Percentiles rank a stretch among this genome's conserved stretches.
Evolutionary conservation across 1,284 basidiomycete species (phyloP).

Genomic region (Lignosus rhinocerotis): DNA sequence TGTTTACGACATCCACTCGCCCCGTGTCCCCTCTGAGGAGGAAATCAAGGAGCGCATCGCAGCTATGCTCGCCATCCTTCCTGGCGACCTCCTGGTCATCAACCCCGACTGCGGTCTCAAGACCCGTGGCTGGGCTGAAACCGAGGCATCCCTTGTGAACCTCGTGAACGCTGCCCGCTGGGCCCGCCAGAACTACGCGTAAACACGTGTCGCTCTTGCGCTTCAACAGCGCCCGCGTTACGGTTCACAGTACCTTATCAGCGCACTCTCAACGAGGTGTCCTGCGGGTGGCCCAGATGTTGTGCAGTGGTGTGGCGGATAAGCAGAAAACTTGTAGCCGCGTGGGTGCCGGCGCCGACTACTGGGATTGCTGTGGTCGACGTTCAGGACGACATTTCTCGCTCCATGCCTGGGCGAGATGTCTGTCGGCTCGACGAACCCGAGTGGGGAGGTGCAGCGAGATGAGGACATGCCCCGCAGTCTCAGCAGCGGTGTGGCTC

Average conservation of each 20-base stretch:
- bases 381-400: slow-evolving; percentile 4
- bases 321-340: slow-evolving; percentile 27
- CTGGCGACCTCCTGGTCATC: slow-evolving; percentile 82
- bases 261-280: slow-evolving; percentile 34
- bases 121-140: slow-evolving; percentile 97
- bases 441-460: slow-evolving; percentile 12
- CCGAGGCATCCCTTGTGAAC: slow-evolving; percentile 86
- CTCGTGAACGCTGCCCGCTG: slow-evolving; percentile 89
- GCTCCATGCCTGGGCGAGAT: not conserved
- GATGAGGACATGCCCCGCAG: slow-evolving; percentile 14
- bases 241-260: slow-evolving; percentile 45
- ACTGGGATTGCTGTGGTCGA: slow-evolving; percentile 5
- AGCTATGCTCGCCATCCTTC: slow-evolving; percentile 81
- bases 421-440: slow-evolving; percentile 10
- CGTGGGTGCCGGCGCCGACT: slow-evolving; percentile 21
- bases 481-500: slow-evolving; percentile 1
- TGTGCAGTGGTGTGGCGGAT: slow-evolving; percentile 34
- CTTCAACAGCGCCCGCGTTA: slow-evolving; percentile 86
- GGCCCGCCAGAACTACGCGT: slow-evolving; percentile 83
- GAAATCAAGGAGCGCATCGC: slow-evolving; percentile 96
- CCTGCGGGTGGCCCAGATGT: slow-evolving; percentile 36
- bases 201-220: slow-evolving; percentile 53
- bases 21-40: slow-evolving; percentile 91
- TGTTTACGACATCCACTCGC: slow-evolving; percentile 99
- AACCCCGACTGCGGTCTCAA: slow-evolving; percentile 94